These are phyloP conservation scores for Boletus edulis DNA, from an alignment of 768 basidiomycete genomes.

Conservation along the genomic window DNA sequence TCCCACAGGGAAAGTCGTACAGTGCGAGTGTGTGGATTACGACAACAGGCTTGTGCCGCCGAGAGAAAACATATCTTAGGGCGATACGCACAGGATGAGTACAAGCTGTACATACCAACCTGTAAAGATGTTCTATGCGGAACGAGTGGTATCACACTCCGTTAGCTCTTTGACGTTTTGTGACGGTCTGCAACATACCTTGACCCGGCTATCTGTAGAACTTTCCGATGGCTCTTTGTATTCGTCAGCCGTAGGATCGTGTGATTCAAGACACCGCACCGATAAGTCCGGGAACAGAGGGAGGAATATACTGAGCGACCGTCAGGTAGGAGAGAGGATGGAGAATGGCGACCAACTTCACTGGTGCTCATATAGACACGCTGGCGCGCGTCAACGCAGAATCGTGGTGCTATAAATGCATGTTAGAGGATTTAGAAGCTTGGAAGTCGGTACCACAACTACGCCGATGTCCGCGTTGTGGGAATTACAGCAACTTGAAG, in stretches of 20 bases:
- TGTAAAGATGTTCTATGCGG: neutral
- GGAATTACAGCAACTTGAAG: too few relatives aligned
- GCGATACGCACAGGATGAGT: too few relatives aligned
- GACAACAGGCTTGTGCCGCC: too few relatives aligned
- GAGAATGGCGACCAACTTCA: too few relatives aligned
- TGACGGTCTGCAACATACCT: neutral
- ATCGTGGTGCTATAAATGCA: too few relatives aligned
- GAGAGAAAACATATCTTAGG: too few relatives aligned
- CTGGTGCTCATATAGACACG: neutral
- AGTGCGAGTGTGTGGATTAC: too few relatives aligned
- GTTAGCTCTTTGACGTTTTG: neutral
- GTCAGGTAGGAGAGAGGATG: neutral
- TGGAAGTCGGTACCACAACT: too few relatives aligned
- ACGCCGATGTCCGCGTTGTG: too few relatives aligned
- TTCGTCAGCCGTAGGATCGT: neutral
- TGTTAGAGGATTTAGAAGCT: too few relatives aligned
- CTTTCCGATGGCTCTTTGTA: neutral
- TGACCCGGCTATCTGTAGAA: neutral
- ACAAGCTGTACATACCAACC: neutral
- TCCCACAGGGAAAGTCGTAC: too few relatives aligned
- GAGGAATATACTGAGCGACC: neutral
- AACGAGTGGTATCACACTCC: neutral
- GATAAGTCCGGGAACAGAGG: neutral
- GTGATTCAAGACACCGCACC: neutral
- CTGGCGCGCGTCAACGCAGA: neutral